Base-by-base conservation (phyloP, 192 early-diverging fungal genomes). In the Irineochytrium annulatum region DNA sequence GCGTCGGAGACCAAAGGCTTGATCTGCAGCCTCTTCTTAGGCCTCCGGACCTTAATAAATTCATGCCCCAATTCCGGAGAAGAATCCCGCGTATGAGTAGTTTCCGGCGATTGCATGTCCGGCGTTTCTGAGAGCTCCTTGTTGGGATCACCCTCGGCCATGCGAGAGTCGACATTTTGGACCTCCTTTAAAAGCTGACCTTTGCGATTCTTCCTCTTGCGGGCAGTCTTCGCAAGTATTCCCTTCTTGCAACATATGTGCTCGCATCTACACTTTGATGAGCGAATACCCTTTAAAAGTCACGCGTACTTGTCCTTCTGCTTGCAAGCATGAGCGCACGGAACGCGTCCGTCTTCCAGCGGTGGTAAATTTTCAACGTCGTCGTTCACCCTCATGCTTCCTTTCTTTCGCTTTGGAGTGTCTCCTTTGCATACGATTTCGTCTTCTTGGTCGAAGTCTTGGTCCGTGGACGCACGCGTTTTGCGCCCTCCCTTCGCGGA, bases 201-300 rank as follows among this genome's bases (percentile, higher is more conserved):
- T n/a, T n/a, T n/a, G n/a, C n/a, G n/a, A n/a, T 41, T 41, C 37
- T 41, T 41, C n/a, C 37, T 41, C 37, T 41, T 41, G 8, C 11
- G 8, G 37, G 37, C 37, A n/a, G 8, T 41, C 37, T 41, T 41
- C 11, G 37, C 37, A 13, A 13, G 45, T 4, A 71, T 57, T 6
- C 74, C 74, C 11, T 33, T 59, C 44, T 71, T 76, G 59, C 74
- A 76, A 52, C 74, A 76, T 26, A 56, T 29, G 43, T 76, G 74
- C 52, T 66, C 62, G 33, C 74, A 76, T 27, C 74, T 76, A 20
- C 13, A 24, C 31, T 16, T 62, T 19, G 17, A 41, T 27, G 11
- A 37, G 2, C 11, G 29, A 19, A 27, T 17, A 31, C 16, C 34
- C 17, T 28, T 27, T 45, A 14, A 39, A 33, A 24, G n/a, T 27